Evolutionary conservation across 1,139 yeast species (phyloP).

Genomic region (Hemisphaericaspora xylofermentans): DNA sequence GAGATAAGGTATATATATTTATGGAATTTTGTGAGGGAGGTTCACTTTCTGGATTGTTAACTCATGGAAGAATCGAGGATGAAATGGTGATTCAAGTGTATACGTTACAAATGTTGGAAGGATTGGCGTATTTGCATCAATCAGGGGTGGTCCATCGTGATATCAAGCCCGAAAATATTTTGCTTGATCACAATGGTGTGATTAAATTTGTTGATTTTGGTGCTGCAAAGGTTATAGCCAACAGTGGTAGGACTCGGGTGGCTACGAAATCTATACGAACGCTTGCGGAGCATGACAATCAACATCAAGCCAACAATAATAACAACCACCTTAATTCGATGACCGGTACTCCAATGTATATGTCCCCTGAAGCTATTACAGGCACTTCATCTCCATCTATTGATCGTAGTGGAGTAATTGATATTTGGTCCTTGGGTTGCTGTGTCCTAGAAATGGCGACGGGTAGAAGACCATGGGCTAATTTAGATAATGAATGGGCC

Average conservation of each 20-base stretch:
- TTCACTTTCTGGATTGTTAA: constrained; percentile 74
- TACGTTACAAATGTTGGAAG: constrained; percentile 91
- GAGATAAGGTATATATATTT: constrained; percentile 91
- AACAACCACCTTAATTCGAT: constrained; percentile 47
- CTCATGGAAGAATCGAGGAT: constrained; percentile 91
- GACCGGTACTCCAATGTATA: constrained; percentile 98
- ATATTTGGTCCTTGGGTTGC: constrained; percentile 83
- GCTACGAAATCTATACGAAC: constrained; percentile 11
- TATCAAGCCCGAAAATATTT: constrained; percentile 91
- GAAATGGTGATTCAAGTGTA: constrained; percentile 91
- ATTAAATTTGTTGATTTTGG: constrained; percentile 96
- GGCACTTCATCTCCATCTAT: constrained; percentile 50
- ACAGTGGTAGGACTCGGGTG: constrained; percentile 50
- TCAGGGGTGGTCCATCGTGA: constrained; percentile 97
- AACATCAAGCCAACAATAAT: constrained; percentile 19
- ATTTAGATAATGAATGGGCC: constrained; percentile 96
- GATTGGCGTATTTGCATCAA: constrained; percentile 90
- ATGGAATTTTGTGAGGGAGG: constrained; percentile 99
- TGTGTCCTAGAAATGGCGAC: constrained; percentile 83
- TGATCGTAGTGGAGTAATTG: constrained; percentile 73
- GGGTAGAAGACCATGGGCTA: constrained; percentile 85
- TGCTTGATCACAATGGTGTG: constrained; percentile 88
- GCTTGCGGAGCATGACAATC: constrained; percentile 7
- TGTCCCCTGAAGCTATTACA: constrained; percentile 96
- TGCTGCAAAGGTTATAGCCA: constrained; percentile 92